Evolutionary conservation across 140 eudicot genomes (phyloP), one percentile per base, ranked within the genome.

Genomic region (Senecio squalidus): DNA sequence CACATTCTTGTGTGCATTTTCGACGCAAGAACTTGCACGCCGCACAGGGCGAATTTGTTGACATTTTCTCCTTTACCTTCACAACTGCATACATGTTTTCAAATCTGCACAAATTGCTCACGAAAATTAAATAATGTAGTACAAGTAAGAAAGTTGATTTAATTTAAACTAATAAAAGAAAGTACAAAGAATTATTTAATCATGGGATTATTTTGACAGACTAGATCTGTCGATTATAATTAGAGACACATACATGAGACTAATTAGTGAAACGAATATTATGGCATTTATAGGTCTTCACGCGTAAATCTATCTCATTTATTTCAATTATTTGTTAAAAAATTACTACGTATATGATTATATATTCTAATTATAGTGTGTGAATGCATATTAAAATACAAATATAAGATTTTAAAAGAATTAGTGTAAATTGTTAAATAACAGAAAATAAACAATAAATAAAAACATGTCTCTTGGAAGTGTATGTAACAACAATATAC

Each of bases 21-120:
- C 83, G 68, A 34, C 83, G 67, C 1, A 77, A 29, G 40, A 77
- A 73, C 66, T 77, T 77, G 73, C 83, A 77, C n/a, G 83, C 83
- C 2, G 83, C 79, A 38, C 83, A 77, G 3, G 83, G 83, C 1
- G 79, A 67, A 68, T 73, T 77, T 2, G 79, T 2, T 6, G 72
- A 64, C 89, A 85, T 85, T 28, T 29, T 76, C 43, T 66, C 67
- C 53, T 70, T 74, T 16, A 72, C 77, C 60, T 66, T 70, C 70
- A 48, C 60, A 43, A 51, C 67, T 63, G 65, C 41, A 72, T 68
- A 64, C 77, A 72, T 72, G 36, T 4, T 64, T 72, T 51, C 41
- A 55, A 17, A 34, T 55, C 77, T 72, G 72, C 77, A 72, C 13
- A 56, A 26, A 64, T 58, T 31, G 63, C 18, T 47, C 13, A 55